phyloP scores from a whole-genome alignment of 2,329 filamentous ascomycete genomes.

The Epichloe typhina region DNA sequence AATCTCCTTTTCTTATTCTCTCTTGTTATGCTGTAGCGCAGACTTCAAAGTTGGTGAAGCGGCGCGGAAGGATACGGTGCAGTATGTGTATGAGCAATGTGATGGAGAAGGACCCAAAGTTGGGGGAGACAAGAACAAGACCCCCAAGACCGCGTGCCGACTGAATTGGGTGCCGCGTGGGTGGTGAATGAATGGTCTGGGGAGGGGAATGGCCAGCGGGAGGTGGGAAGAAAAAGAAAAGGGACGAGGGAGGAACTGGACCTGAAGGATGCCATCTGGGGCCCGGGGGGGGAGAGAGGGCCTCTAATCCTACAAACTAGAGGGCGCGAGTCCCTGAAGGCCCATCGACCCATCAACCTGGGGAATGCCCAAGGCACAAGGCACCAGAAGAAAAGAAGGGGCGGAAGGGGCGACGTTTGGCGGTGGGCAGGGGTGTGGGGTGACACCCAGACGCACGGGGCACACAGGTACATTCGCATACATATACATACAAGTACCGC shows the following conservation, averaged over 20 bases:
- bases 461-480: background rate
- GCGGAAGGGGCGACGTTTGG: background rate
- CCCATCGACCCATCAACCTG: background rate
- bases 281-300: background rate
- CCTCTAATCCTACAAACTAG: background rate
- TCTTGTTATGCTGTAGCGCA: background rate
- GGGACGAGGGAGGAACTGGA: background rate
- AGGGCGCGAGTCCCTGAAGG: slow-evolving; percentile 1
- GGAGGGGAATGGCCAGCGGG: background rate
- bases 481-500: no score
- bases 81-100: background rate
- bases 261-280: background rate
- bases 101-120: background rate
- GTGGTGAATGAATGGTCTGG: background rate
- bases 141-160: no score
- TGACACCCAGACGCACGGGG: background rate
- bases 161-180: background rate
- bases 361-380: background rate
- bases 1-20: background rate
- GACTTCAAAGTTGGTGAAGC: background rate
- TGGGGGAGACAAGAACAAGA: no score
- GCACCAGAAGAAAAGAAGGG: slow-evolving; percentile 1
- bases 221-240: background rate
- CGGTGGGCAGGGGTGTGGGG: slow-evolving; percentile 2
- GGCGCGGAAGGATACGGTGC: background rate